Percentiles rank a stretch among this genome's conserved stretches.
phyloP scores from a whole-genome alignment of 495 filamentous ascomycete genomes.

The Hypoxylon lenormandii region DNA sequence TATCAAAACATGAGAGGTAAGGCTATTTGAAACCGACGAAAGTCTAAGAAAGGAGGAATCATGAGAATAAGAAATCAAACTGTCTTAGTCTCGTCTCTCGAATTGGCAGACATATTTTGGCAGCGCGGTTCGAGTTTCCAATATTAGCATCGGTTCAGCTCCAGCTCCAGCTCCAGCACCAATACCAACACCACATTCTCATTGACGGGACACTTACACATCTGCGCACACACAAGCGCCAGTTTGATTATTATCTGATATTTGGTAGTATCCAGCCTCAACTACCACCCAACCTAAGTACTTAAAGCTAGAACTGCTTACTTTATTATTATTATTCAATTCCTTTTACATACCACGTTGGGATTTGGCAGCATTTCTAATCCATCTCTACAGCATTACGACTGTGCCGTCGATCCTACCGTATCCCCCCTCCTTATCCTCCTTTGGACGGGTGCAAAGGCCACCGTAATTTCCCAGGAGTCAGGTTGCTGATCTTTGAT shows the following conservation, averaged over 20 bases:
- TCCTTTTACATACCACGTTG: slow-evolving; percentile 10
- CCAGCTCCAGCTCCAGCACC: too few species aligned
- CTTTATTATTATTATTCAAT: background rate
- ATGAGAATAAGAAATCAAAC: slow-evolving; percentile 13
- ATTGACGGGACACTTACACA: too few species aligned
- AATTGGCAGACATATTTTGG: slow-evolving; percentile 3
- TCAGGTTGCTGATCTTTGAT: slow-evolving; percentile 36
- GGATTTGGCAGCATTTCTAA: slow-evolving; percentile 32
- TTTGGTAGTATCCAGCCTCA: background rate
- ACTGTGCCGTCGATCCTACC: slow-evolving; percentile 38
- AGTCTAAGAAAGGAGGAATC: slow-evolving; percentile 2
- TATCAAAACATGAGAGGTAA: slow-evolving; percentile 25
- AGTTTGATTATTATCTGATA: background rate
- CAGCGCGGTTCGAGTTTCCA: slow-evolving; percentile 27
- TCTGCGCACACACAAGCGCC: background rate
- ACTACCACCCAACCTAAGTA: background rate
- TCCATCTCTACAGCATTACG: slow-evolving; percentile 29
- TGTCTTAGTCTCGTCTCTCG: slow-evolving; percentile 15
- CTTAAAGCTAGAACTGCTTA: background rate
- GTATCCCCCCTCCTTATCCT: background rate
- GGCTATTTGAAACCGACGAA: slow-evolving; percentile 29
- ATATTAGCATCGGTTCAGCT: slow-evolving; percentile 35
- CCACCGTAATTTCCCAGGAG: slow-evolving; percentile 31
- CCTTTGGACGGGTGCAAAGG: slow-evolving; percentile 18
- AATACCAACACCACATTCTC: slow-evolving; percentile 10